Conservation (phyloP, 305 asterid species). For the Plantago coronopus region DNA sequence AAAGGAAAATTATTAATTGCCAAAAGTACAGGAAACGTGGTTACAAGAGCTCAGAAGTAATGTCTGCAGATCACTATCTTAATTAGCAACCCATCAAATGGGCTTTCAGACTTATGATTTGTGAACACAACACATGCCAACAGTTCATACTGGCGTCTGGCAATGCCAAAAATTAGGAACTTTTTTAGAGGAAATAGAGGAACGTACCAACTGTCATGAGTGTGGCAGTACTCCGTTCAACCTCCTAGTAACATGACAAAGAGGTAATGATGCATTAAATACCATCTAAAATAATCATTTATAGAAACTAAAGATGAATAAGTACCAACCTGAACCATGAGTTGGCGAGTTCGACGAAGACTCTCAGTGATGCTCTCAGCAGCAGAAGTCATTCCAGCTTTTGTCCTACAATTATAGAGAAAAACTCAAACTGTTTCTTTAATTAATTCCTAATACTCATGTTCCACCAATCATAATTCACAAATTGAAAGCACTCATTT, state of each 20-base stretch:
- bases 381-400: conserved; percentile 96
- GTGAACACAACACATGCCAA: too few relatives aligned
- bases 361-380: conserved; percentile 96
- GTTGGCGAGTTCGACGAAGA: conserved; percentile 86
- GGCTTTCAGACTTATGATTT: too few relatives aligned
- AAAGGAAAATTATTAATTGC: too few relatives aligned
- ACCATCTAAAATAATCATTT: conserved; percentile 5
- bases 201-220: conserved; percentile 82
- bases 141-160: too few relatives aligned
- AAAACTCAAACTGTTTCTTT: neutral
- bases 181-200: neutral
- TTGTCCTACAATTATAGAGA: conserved; percentile 52
- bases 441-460: conserved; percentile 5
- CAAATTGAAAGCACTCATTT: neutral
- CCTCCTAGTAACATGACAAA: conserved; percentile 51
- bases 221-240: conserved; percentile 83
- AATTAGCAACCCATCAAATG: too few relatives aligned
- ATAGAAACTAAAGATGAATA: neutral
- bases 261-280: conserved; percentile 15
- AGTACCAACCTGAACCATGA: conserved; percentile 80
- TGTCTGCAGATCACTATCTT: too few relatives aligned
- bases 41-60: too few relatives aligned
- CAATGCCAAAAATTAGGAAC: neutral
- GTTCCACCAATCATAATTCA: conserved; percentile 7
- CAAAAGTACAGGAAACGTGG: too few relatives aligned